Base-by-base conservation (phyloP, 805 yeast species). In the Wickerhamiella kazuoi region DNA sequence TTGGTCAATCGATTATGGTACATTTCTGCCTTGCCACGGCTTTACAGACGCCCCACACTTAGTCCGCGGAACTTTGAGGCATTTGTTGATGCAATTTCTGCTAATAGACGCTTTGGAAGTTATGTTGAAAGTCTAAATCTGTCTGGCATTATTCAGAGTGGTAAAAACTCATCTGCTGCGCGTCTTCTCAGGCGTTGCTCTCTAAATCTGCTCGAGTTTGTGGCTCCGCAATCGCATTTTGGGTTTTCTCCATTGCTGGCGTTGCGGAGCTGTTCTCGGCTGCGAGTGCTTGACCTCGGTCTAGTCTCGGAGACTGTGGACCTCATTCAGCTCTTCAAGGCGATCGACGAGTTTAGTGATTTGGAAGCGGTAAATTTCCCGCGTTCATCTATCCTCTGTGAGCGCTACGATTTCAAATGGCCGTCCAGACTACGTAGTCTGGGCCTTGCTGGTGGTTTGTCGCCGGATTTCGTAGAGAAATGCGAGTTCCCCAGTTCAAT, bases 211-310 rank as follows among this genome's bases (percentile, higher is more conserved):
- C 70, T 74, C 45, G 62, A 66, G 9, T 84, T 90, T 50, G 69
- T 79, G 6, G 95, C 97, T 0, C 94, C 97, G 3, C 97, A 87
- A 54, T 77, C 96, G 24, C 79, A 93, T 60, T 87, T 90, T 62
- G 98, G 98, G 0, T 69, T 75, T 37, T 79, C 93, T 2, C 96
- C 97, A 1, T 60, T 87, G 47, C 69, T 82, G n/a, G 75, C 93
- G 37, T 63, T 90, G 34, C 69, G 80, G 42, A 64, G 75, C 33
- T 90, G 98, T 55, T 61, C 61, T 18, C 64, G 68, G 21, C 60
- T 87, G 41, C 65, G 65, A 45, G 69, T 72, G 2, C 61, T 87
- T 29, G 96, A 87, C 54, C 59, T 87, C 43, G 72, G 94, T 11
- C 63, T 84, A 19, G 96, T 87, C 2, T 79, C 94, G 3, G 97